Evolutionary conservation across 768 basidiomycete species (phyloP), one percentile per base, ranked within the genome.

Genomic region (Mycena olivaceomarginata): DNA sequence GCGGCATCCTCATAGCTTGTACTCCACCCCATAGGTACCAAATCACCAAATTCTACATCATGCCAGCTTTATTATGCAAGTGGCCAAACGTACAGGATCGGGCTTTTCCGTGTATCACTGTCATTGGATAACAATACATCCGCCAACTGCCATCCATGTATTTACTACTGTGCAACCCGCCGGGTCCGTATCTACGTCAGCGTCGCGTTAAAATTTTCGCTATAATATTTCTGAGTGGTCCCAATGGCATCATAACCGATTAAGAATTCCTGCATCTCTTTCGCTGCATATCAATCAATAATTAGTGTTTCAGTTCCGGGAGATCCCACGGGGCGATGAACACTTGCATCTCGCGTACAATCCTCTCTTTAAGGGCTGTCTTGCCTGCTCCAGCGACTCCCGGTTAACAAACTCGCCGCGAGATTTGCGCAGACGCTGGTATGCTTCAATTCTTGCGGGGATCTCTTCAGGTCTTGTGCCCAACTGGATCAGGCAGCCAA

Each of bases 381-480:
- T 77, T 16, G 72, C 72, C 22, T 77, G 77, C 64, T 77, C 77
- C 31, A 77, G 20, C 1, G 77, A 77, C 11, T 77, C 53, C 8
- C 77, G 68, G 41, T 77, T 74, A 15, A 77, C 72, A 71, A 77
- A 74, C 31, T 77, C 77, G 2, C 77, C 77, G 1, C 77, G 67
- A 0, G 72, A 20, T 45, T 74, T 77, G 0, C 77, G 51, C 2
- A 77, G 57, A 37, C 67, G 22, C n/a, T 77, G 51, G 65, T 74
- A 77, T 22, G 77, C 72, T 62, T 74, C 64, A 6, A 77, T 56
- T 15, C 77, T 68, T 5, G 20, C 57, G 3, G 77, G 77, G 2
- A 77, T 71, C 8, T 77, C 77, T 4, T 46, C 77, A 16, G 53
- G 25, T 20, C 7, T 60, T 4, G 72, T 72, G 5, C 77, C 77